A percentile compares a stretch with the other conserved stretches of the same genome.
Evolutionary conservation across 2,329 filamentous ascomycete genomes (phyloP).

Genomic region (Rutstroemia sp.): DNA sequence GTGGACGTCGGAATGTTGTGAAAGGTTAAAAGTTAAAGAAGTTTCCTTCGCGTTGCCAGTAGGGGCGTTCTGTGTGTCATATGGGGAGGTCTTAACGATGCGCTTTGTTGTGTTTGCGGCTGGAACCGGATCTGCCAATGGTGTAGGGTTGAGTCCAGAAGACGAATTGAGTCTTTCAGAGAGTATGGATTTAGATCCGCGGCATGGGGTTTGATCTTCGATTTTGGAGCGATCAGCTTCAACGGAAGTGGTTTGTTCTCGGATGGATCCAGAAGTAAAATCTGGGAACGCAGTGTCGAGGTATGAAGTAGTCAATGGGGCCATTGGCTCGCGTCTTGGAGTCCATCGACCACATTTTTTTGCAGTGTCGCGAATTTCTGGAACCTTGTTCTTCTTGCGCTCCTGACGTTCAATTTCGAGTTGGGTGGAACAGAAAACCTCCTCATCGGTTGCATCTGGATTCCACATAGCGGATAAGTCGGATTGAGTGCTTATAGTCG

Average conservation of each 20-base stretch:
- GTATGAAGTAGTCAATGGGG: constrained; percentile 35
- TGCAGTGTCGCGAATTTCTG: constrained; percentile 28
- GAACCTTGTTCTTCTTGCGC: constrained; percentile 13
- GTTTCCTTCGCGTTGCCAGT: too few relatives aligned
- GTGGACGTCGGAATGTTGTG: background rate
- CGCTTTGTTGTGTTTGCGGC: constrained; percentile 3
- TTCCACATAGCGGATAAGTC: background rate
- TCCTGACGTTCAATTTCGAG: constrained; percentile 1
- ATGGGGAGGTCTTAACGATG: constrained; percentile 1
- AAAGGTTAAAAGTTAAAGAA: background rate
- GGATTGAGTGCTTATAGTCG: background rate
- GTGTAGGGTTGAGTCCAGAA: background rate
- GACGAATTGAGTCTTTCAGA: background rate
- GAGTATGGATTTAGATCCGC: constrained; percentile 9
- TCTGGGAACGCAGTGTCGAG: constrained; percentile 40
- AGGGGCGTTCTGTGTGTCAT: background rate
- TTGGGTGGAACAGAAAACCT: constrained; percentile 1
- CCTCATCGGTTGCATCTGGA: constrained; percentile 1
- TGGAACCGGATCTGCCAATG: background rate
- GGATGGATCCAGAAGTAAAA: constrained; percentile 36
- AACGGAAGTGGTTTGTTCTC: constrained; percentile 43
- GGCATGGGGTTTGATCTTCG: constrained; percentile 13
- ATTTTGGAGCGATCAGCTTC: constrained; percentile 48
- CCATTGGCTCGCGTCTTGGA: constrained; percentile 29
- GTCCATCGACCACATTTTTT: constrained; percentile 28